These are phyloP conservation scores for Yamadazyma taylorii DNA, from an alignment of 1,139 yeast species.

Conservation along the genomic window DNA sequence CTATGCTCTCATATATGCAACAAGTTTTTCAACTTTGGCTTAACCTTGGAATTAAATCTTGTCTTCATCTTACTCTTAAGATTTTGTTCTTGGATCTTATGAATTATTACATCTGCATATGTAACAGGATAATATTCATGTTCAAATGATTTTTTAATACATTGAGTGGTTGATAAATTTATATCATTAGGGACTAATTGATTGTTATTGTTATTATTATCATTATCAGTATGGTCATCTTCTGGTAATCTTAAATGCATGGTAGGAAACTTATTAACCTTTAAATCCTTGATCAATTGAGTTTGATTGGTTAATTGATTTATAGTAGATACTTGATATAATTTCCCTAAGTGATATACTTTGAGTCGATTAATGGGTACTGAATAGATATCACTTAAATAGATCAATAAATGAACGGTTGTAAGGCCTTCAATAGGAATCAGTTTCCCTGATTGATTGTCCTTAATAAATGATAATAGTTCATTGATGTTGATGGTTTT, in stretches of 20 bases:
- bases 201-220: no score
- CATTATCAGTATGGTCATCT: neutral
- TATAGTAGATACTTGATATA: slow-evolving; percentile 14
- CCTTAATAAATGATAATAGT: slow-evolving; percentile 6
- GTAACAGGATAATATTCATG: slow-evolving; percentile 11
- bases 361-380: slow-evolving; percentile 16
- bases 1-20: slow-evolving; percentile 1
- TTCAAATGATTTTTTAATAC: slow-evolving; percentile 7
- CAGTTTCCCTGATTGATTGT: neutral
- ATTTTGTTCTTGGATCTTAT: slow-evolving; percentile 5
- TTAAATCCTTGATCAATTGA: slow-evolving; percentile 10
- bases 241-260: slow-evolving; percentile 12
- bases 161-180: neutral
- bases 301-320: slow-evolving; percentile 10
- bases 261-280: slow-evolving; percentile 14
- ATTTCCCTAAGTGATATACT: slow-evolving; percentile 22
- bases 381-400: slow-evolving; percentile 13
- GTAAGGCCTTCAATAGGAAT: slow-evolving; percentile 13
- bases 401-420: slow-evolving; percentile 22
- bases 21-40: neutral
- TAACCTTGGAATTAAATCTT: slow-evolving; percentile 2
- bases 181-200: no score
- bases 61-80: slow-evolving; percentile 4
- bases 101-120: slow-evolving; percentile 15
- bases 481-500: slow-evolving; percentile 3